Percentiles rank a stretch among this genome's conserved stretches.
Conservation (phyloP, 2,329 filamentous ascomycete genomes). For the Neofusicoccum kwambonambiense region DNA sequence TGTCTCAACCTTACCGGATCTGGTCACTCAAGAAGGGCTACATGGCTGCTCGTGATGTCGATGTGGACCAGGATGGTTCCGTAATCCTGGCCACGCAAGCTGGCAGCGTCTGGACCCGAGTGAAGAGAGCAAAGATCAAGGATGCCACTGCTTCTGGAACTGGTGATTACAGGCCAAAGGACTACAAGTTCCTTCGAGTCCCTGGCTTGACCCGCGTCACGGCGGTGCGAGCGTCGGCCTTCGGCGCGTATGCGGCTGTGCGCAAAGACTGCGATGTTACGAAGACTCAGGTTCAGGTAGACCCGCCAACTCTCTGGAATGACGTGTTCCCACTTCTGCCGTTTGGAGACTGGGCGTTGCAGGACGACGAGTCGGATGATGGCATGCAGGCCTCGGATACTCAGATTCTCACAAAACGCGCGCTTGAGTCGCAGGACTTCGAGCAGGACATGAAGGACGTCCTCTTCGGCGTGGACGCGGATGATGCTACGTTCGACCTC, state of each 20-base stretch:
- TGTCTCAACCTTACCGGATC: conserved; percentile 75
- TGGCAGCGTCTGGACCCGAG: conserved; percentile 87
- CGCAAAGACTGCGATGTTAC: conserved; percentile 83
- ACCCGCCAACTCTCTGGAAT: conserved; percentile 68
- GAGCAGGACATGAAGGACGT: conserved; percentile 61
- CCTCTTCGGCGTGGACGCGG: conserved; percentile 33
- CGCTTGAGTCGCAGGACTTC: conserved; percentile 63
- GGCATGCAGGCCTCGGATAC: conserved; percentile 44
- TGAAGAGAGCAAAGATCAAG: conserved; percentile 79
- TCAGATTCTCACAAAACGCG: conserved; percentile 54
- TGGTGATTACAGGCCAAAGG: conserved; percentile 67
- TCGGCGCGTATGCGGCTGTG: conserved; percentile 85
- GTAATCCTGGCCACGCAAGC: conserved; percentile 92
- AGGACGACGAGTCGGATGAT: conserved; percentile 42
- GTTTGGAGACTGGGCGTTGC: conserved; percentile 51
- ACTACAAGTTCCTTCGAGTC: conserved; percentile 93
- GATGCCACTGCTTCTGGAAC: conserved; percentile 53
- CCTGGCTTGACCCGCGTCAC: conserved; percentile 83
- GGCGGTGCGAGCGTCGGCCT: conserved; percentile 81
- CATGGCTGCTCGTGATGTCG: conserved; percentile 81
- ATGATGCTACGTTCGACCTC: conserved; percentile 45
- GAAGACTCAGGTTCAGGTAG: conserved; percentile 66
- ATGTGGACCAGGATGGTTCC: conserved; percentile 86
- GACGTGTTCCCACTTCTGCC: conserved; percentile 70
- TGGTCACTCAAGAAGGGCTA: conserved; percentile 86